Conservation (phyloP, 2,329 filamentous ascomycete genomes). For the Neofusicoccum sp. region DNA sequence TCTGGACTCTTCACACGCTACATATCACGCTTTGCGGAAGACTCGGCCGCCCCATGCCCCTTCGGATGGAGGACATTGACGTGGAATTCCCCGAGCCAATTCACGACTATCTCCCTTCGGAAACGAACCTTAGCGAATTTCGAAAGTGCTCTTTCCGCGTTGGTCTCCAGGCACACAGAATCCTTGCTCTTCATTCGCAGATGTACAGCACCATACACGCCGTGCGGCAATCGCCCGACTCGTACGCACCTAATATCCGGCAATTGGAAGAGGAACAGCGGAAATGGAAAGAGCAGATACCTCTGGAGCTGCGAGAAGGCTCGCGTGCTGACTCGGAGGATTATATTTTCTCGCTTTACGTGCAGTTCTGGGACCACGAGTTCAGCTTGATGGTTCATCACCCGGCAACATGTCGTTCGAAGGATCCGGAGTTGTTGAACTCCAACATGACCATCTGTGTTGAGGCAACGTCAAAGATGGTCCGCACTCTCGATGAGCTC, state of each 20-base stretch:
- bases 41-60: slow-evolving; percentile 75
- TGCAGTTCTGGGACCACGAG: slow-evolving; percentile 53
- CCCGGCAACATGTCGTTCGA: slow-evolving; percentile 53
- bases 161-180: slow-evolving; percentile 66
- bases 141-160: slow-evolving; percentile 68
- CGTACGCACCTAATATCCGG: slow-evolving; percentile 65
- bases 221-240: slow-evolving; percentile 62
- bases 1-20: slow-evolving; percentile 72
- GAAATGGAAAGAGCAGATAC: slow-evolving; percentile 66
- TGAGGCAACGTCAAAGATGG: slow-evolving; percentile 65
- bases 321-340: slow-evolving; percentile 49
- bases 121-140: slow-evolving; percentile 42
- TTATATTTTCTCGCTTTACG: slow-evolving; percentile 51
- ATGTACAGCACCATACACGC: slow-evolving; percentile 78
- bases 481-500: slow-evolving; percentile 62
- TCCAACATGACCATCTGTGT: slow-evolving; percentile 62
- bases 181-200: slow-evolving; percentile 69
- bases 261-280: slow-evolving; percentile 67
- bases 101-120: slow-evolving; percentile 68
- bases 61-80: slow-evolving; percentile 75
- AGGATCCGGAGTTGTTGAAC: slow-evolving; percentile 62
- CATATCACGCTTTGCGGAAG: slow-evolving; percentile 72
- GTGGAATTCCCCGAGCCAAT: slow-evolving; percentile 73
- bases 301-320: slow-evolving; percentile 59
- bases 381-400: slow-evolving; percentile 56